Percentiles rank a stretch among this genome's conserved stretches.
These are phyloP conservation scores for Chloromonas sp. DNA, from an alignment of 163 green algal species.

Conservation along the genomic window DNA sequence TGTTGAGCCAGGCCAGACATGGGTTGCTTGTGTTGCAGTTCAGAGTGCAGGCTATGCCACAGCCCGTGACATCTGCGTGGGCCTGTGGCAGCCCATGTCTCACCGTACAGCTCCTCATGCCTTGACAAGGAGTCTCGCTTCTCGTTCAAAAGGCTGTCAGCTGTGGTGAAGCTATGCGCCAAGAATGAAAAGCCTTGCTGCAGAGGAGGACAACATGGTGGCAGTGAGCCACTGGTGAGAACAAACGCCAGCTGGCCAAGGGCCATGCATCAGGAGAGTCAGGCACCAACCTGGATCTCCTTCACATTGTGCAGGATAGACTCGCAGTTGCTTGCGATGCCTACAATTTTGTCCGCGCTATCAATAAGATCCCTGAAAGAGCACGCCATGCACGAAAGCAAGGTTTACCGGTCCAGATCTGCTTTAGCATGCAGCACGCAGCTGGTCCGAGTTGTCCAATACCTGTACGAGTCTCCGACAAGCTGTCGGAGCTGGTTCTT, in stretches of 20 bases:
- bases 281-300: slow-evolving; percentile 51
- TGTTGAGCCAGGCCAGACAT: not conserved
- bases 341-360: slow-evolving; percentile 84
- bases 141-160: slow-evolving; percentile 35
- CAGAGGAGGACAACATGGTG: not conserved
- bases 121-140: slow-evolving; percentile 41
- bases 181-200: slow-evolving; percentile 51
- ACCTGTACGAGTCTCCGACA: slow-evolving; percentile 85
- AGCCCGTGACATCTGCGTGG: not conserved
- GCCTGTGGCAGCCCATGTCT: not conserved
- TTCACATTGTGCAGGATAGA: slow-evolving; percentile 60
- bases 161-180: slow-evolving; percentile 35
- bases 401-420: too few relatives aligned
- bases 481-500: slow-evolving; percentile 83
- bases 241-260: too few relatives aligned
- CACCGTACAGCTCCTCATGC: slow-evolving; percentile 54
- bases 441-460: too few relatives aligned
- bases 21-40: not conserved
- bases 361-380: slow-evolving; percentile 86
- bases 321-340: slow-evolving; percentile 70
- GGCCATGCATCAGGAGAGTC: too few relatives aligned
- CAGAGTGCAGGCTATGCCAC: not conserved
- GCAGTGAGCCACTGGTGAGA: too few relatives aligned
- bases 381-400: not conserved
- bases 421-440: too few relatives aligned